phyloP scores from a whole-genome alignment of 352 stramenopile genomes.

The Pythium rishiriense region DNA sequence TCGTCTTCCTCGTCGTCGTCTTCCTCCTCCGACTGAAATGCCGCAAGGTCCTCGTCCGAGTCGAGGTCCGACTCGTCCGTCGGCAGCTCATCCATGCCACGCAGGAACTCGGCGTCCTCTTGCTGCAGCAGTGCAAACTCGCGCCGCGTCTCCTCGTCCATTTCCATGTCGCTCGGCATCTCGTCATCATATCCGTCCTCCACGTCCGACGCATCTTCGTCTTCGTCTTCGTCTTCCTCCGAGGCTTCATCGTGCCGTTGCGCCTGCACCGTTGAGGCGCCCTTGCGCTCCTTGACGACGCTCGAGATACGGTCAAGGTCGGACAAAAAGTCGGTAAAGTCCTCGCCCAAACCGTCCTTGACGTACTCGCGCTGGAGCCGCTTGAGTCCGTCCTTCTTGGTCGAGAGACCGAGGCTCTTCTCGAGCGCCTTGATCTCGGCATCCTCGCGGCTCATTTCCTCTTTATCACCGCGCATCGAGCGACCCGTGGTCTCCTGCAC shows the following conservation, averaged over 20 bases:
- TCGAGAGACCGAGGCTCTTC: conserved; percentile 55
- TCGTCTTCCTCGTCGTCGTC: conserved; percentile 38
- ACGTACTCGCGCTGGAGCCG: conserved; percentile 79
- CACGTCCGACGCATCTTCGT: conserved; percentile 8
- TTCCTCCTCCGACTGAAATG: conserved; percentile 69
- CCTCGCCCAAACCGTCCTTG: conserved; percentile 75
- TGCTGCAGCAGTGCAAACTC: conserved; percentile 77
- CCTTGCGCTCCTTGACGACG: conserved; percentile 59
- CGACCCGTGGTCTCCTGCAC: conserved; percentile 58
- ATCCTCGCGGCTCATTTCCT: conserved; percentile 45
- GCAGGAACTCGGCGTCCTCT: conserved; percentile 82
- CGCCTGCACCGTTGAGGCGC: conserved; percentile 2
- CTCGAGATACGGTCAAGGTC: conserved; percentile 78
- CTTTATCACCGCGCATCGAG: conserved; percentile 33
- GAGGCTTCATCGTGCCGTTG: conserved; percentile 19
- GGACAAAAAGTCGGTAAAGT: conserved; percentile 80
- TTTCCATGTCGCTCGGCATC: conserved; percentile 50
- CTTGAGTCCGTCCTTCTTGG: conserved; percentile 54
- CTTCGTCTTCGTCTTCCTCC: conserved; percentile 30
- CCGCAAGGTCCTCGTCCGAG: conserved; percentile 59
- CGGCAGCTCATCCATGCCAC: conserved; percentile 82
- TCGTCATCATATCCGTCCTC: conserved; percentile 24
- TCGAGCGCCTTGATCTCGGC: conserved; percentile 76
- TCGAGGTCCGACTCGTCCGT: conserved; percentile 82
- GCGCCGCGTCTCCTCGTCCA: conserved; percentile 77